Conservation (phyloP, 2,329 filamentous ascomycete species). For the Diaporthe nobilis region DNA sequence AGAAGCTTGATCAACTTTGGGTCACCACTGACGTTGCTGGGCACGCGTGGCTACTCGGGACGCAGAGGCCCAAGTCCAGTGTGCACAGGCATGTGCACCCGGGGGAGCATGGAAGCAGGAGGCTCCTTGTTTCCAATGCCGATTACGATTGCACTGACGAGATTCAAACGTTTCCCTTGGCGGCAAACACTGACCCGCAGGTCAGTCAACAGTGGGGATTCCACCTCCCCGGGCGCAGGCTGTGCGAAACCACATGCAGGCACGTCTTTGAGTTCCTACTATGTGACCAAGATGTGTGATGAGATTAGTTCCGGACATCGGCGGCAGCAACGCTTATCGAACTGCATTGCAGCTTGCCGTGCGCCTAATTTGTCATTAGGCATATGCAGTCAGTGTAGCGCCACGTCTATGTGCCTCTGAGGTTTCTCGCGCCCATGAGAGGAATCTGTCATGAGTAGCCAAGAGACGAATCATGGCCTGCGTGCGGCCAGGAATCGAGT, state of each 20-base stretch:
- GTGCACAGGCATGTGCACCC: conserved; percentile 4
- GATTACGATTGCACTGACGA: conserved; percentile 25
- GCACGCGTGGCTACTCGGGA: conserved; percentile 1
- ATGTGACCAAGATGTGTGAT: conserved; percentile 6
- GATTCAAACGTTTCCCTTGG: conserved; percentile 19
- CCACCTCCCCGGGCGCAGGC: background rate
- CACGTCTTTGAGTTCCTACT: background rate
- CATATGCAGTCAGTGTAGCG: background rate
- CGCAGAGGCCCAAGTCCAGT: background rate
- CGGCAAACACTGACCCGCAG: background rate
- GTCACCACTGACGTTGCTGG: background rate
- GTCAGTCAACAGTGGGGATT: background rate
- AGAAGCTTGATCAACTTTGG: conserved; percentile 16
- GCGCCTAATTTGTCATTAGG: conserved; percentile 16
- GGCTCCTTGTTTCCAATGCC: conserved; percentile 5
- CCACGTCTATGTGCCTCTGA: background rate
- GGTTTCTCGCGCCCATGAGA: background rate
- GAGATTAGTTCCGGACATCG: conserved; percentile 28
- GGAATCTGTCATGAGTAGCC: background rate
- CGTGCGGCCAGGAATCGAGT: background rate
- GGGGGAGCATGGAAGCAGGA: background rate
- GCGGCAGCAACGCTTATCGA: conserved; percentile 5
- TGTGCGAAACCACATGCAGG: background rate
- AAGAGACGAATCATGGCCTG: background rate
- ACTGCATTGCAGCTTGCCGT: conserved; percentile 1